Percentiles rank a stretch among this genome's conserved stretches.
Evolutionary conservation across 495 filamentous ascomycete species (phyloP).

Genomic region (Jackrogersella minutella): DNA sequence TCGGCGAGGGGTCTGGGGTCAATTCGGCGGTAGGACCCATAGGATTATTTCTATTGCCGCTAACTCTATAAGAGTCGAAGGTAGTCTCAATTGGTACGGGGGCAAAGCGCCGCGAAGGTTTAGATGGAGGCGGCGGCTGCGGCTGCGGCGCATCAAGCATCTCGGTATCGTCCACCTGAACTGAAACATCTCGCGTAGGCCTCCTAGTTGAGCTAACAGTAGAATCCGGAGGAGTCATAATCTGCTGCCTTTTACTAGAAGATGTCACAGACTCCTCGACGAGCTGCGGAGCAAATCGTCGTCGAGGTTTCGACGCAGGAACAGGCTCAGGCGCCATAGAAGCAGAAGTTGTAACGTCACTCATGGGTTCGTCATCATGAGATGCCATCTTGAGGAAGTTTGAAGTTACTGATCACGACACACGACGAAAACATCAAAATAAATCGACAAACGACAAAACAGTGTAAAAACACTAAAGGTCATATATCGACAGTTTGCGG

Average conservation of each 20-base stretch:
- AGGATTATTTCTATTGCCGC: slow-evolving; percentile 38
- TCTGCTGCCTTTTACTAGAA: slow-evolving; percentile 21
- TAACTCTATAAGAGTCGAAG: slow-evolving; percentile 59
- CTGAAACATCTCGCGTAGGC: slow-evolving; percentile 39
- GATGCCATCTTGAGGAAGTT: slow-evolving; percentile 26
- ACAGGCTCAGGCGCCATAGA: slow-evolving; percentile 27
- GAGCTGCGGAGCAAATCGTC: slow-evolving; percentile 62
- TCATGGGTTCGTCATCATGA: slow-evolving; percentile 31
- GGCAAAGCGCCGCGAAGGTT: slow-evolving; percentile 56
- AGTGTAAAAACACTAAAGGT: slow-evolving; percentile 5
- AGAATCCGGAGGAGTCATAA: slow-evolving; percentile 31
- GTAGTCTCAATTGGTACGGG: slow-evolving; percentile 69
- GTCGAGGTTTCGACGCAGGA: slow-evolving; percentile 47
- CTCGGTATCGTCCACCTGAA: slow-evolving; percentile 36
- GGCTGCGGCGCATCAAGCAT: slow-evolving; percentile 33
- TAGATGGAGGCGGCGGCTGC: slow-evolving; percentile 13
- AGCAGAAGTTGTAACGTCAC: slow-evolving; percentile 36
- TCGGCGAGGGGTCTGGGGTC: slow-evolving; percentile 59
- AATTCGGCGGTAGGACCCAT: slow-evolving; percentile 53
- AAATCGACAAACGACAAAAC: not conserved
- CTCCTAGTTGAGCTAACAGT: slow-evolving; percentile 35
- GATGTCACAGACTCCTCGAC: slow-evolving; percentile 63
- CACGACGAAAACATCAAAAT: not conserved
- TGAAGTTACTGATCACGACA: too few relatives aligned
- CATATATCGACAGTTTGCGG: slow-evolving; percentile 10